These are phyloP conservation scores for Oryza glumipatula DNA, from an alignment of 176 grass and related monocot species.

Conservation along the genomic window DNA sequence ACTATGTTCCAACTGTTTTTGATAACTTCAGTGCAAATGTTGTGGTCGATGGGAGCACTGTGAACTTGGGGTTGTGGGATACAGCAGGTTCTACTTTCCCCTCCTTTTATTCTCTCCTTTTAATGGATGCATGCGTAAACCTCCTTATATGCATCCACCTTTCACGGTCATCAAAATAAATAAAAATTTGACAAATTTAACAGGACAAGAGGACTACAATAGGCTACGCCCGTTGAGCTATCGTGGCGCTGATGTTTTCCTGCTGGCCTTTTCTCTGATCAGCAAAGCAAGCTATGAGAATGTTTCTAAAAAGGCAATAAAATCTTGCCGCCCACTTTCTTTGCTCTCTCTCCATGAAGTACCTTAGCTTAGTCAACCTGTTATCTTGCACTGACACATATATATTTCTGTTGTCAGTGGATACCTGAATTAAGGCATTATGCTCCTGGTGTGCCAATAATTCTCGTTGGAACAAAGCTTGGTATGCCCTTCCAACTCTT, in stretches of 20 bases:
- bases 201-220: slow-evolving; percentile 87
- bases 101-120: slow-evolving; percentile 20
- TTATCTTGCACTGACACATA: slow-evolving; percentile 32
- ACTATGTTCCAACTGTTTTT: slow-evolving; percentile 75
- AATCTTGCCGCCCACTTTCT: slow-evolving; percentile 1
- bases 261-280: slow-evolving; percentile 78
- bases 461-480: slow-evolving; percentile 79
- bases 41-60: slow-evolving; percentile 66
- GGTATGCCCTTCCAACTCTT: slow-evolving; percentile 44
- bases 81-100: slow-evolving; percentile 54
- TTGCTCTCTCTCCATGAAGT: slow-evolving; percentile 2
- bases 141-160: not conserved
- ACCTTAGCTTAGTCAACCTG: not conserved
- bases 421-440: slow-evolving; percentile 80
- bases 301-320: slow-evolving; percentile 71
- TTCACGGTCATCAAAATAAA: slow-evolving; percentile 1
- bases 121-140: not conserved
- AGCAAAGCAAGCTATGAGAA: slow-evolving; percentile 90
- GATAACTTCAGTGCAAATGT: slow-evolving; percentile 79
- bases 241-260: slow-evolving; percentile 77
- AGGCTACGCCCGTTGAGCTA: slow-evolving; percentile 74
- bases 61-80: slow-evolving; percentile 79
- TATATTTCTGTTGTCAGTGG: slow-evolving; percentile 51
- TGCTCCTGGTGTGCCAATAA: slow-evolving; percentile 78
- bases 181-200: slow-evolving; percentile 23